Evolutionary conservation across 2,329 filamentous ascomycete genomes (phyloP), one percentile per base, ranked within the genome.

Genomic region (Phaeophleospora eucalypticola): DNA sequence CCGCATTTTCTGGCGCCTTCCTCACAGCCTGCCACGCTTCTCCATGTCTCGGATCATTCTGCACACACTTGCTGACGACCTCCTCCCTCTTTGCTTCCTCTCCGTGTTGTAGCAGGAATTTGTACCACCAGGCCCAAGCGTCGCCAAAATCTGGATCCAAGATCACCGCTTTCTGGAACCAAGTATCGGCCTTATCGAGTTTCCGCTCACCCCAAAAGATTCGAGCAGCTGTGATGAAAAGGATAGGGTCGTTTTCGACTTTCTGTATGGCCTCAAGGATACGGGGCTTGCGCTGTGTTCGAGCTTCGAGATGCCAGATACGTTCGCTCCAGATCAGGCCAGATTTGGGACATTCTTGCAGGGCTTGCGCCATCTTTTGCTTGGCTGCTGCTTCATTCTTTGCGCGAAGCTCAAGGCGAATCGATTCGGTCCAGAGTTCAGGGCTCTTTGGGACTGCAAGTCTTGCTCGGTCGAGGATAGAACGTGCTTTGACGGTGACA

Each of bases 91-190:
- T 98, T 74, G 95, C 91, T 63, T 89, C 84, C 4, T 89, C 96
- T 8, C 93, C 94, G 70, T 98, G 90, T 74, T 96, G 88, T 57
- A 83, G 66, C 55, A 97, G 65, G 67, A 97, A 98, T 68, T 91
- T 90, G 68, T 89, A 93, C 68, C 96, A 98, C 91, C 91, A 98
- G 16, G 89, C 91, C 94, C 94, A 98, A 9, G 83, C 87, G 71
- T 98, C 94, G 41, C 93, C 93, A 41, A 82, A 73, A 66, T 97
- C 90, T 29, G 84, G 82, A 62, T 98, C 89, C 10, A 93, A 74
- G 44, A 95, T 77, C 46, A 96, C 83, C 0, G 93, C 93, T 70
- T 95, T 95, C 70, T 96, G 89, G 67, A 98, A 98, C 93, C 93
- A 98, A 55, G 82, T 90, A 68, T 90, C 86, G 2, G 93, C 91